phyloP scores from a whole-genome alignment of 495 filamentous ascomycete species.

The Hypomontagnella monticulosa region DNA sequence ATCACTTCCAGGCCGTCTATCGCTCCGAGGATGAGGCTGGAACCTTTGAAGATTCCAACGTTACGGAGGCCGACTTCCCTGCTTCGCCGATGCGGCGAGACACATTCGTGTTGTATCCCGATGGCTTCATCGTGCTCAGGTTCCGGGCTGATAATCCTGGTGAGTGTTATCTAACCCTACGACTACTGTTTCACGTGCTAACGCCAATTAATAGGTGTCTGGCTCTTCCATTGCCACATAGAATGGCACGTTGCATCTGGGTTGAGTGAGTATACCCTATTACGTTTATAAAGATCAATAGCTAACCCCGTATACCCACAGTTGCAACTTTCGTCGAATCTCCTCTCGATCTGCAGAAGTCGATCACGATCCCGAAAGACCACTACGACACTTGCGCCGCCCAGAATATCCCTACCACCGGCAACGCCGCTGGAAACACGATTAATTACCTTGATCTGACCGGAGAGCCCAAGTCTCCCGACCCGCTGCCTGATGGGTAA shows the following conservation, averaged over 20 bases:
- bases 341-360: constrained; percentile 65
- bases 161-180: constrained; percentile 48
- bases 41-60: constrained; percentile 54
- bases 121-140: constrained; percentile 70
- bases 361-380: constrained; percentile 67
- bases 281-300: neutral
- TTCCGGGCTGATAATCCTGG: constrained; percentile 76
- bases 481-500: constrained; percentile 69
- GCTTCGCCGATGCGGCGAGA: constrained; percentile 64
- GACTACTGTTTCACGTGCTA: neutral
- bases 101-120: constrained; percentile 63
- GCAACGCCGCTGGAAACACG: constrained; percentile 82
- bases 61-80: constrained; percentile 53
- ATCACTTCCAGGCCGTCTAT: constrained; percentile 74
- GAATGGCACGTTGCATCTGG: constrained; percentile 76
- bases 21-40: constrained; percentile 57
- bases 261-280: constrained; percentile 49
- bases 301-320: neutral
- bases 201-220: constrained; percentile 57
- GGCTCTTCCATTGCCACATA: constrained; percentile 79
- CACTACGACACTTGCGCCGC: constrained; percentile 71
- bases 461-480: constrained; percentile 66
- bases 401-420: constrained; percentile 56
- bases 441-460: constrained; percentile 69
- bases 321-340: constrained; percentile 74